Evolutionary conservation across 441 rosid species (phyloP).

Genomic region (Hura crepitans): DNA sequence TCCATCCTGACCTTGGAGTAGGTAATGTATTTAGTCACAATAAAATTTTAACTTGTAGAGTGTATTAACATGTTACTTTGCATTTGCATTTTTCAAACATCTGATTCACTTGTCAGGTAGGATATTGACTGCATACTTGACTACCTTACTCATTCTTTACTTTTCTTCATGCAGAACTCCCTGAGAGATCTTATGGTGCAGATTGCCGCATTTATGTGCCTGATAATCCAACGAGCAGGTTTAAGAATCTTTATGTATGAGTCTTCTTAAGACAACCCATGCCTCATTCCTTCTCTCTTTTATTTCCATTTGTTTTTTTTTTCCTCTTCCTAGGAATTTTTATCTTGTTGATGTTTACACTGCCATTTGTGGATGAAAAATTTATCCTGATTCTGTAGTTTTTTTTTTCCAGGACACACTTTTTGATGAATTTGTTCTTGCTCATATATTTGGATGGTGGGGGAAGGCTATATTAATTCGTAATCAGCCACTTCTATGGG

Average conservation of each 20-base stretch:
- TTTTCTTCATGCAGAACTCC: slow-evolving; percentile 69
- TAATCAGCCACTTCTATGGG: slow-evolving; percentile 98
- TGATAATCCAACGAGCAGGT: slow-evolving; percentile 92
- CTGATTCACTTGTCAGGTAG: neutral
- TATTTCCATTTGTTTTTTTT: neutral
- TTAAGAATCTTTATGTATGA: slow-evolving; percentile 99
- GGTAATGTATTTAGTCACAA: slow-evolving; percentile 47
- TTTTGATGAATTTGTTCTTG: slow-evolving; percentile 94
- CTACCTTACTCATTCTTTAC: neutral
- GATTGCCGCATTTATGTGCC: slow-evolving; percentile 87
- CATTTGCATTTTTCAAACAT: neutral
- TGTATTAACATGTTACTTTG: neutral
- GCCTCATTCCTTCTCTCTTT: slow-evolving; percentile 5
- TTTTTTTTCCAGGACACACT: slow-evolving; percentile 63
- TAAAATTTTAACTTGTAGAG: neutral
- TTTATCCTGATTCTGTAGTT: slow-evolving; percentile 22
- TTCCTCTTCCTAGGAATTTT: neutral
- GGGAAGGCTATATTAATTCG: slow-evolving; percentile 97
- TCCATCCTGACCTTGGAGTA: slow-evolving; percentile 94
- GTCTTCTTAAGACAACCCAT: slow-evolving; percentile 47
- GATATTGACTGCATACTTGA: slow-evolving; percentile 8
- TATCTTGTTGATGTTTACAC: neutral
- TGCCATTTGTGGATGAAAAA: slow-evolving; percentile 10
- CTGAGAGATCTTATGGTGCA: slow-evolving; percentile 95
- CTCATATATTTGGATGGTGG: slow-evolving; percentile 99